These are phyloP conservation scores for Cercospora brassicicola DNA, from an alignment of 2,329 filamentous ascomycete species.

Conservation along the genomic window DNA sequence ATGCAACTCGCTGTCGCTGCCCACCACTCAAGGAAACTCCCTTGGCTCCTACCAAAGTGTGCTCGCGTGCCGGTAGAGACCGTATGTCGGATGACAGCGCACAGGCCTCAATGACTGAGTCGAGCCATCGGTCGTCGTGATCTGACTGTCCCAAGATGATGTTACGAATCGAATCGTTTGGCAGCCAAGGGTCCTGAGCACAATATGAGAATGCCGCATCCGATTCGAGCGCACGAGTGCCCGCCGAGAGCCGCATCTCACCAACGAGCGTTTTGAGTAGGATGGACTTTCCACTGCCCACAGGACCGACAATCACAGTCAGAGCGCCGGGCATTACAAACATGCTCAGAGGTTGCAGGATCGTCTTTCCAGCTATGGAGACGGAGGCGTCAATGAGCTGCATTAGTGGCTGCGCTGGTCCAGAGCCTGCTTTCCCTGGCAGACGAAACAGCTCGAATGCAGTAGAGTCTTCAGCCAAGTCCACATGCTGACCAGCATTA, in stretches of 20 bases:
- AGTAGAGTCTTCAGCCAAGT: neutral
- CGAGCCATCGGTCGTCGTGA: slow-evolving; percentile 67
- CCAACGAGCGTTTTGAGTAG: slow-evolving; percentile 21
- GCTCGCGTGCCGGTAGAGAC: slow-evolving; percentile 73
- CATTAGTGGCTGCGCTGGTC: neutral
- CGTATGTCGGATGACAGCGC: slow-evolving; percentile 73
- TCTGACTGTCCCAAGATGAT: slow-evolving; percentile 16
- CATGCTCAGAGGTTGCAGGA: slow-evolving; percentile 15
- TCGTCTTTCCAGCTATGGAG: slow-evolving; percentile 1
- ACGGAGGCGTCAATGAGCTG: slow-evolving; percentile 9
- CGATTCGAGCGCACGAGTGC: neutral
- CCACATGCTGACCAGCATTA: neutral
- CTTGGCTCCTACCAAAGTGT: slow-evolving; percentile 79
- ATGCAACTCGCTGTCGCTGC: slow-evolving; percentile 78
- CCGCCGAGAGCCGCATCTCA: slow-evolving; percentile 10
- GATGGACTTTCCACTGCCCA: slow-evolving; percentile 20
- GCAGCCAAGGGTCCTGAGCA: slow-evolving; percentile 26
- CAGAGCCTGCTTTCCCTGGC: neutral
- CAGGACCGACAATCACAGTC: slow-evolving; percentile 17
- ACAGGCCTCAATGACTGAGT: slow-evolving; percentile 68
- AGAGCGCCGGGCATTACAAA: neutral
- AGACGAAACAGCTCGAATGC: slow-evolving; percentile 10
- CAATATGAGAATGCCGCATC: slow-evolving; percentile 16
- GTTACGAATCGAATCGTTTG: slow-evolving; percentile 23
- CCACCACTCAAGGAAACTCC: slow-evolving; percentile 83